Evolutionary conservation across 352 stramenopile species (phyloP).

Genomic region (Phytophthora megakarya): DNA sequence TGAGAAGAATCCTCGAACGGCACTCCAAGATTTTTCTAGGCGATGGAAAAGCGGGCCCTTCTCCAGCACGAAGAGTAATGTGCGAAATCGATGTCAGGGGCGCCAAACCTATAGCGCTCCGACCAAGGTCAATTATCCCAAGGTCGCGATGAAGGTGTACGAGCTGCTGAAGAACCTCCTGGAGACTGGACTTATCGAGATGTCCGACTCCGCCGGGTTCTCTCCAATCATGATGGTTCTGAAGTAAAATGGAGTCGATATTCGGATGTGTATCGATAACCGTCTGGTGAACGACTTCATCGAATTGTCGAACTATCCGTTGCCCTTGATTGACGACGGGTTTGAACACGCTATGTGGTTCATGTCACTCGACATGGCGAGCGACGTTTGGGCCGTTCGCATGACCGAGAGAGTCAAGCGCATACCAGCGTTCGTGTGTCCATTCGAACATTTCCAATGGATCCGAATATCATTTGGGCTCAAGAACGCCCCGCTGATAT

Average conservation of each 20-base stretch:
- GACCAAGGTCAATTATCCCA: background rate
- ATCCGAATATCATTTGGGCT: background rate
- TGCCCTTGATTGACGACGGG: conserved; percentile 11
- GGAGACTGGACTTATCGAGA: background rate
- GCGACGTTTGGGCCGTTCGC: too few species aligned
- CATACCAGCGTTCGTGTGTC: background rate
- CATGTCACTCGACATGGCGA: too few species aligned
- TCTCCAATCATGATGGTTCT: background rate
- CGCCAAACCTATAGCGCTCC: background rate
- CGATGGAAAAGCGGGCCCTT: background rate
- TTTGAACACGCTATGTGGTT: background rate
- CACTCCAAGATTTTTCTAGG: background rate
- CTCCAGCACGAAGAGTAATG: background rate
- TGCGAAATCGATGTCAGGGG: conserved; percentile 4
- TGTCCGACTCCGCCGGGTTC: background rate
- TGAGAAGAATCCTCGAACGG: background rate
- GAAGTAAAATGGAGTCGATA: conserved; percentile 13
- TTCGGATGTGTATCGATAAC: conserved; percentile 21
- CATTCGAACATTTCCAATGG: background rate
- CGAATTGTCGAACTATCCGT: conserved; percentile 8
- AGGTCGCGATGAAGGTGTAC: background rate
- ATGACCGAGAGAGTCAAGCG: too few species aligned
- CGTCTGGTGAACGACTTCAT: conserved; percentile 3
- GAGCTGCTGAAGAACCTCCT: conserved; percentile 5
- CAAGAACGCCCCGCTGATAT: background rate